These are phyloP conservation scores for Dysphania ambrosioides DNA, from an alignment of 148 eudicot genomes.

Conservation along the genomic window DNA sequence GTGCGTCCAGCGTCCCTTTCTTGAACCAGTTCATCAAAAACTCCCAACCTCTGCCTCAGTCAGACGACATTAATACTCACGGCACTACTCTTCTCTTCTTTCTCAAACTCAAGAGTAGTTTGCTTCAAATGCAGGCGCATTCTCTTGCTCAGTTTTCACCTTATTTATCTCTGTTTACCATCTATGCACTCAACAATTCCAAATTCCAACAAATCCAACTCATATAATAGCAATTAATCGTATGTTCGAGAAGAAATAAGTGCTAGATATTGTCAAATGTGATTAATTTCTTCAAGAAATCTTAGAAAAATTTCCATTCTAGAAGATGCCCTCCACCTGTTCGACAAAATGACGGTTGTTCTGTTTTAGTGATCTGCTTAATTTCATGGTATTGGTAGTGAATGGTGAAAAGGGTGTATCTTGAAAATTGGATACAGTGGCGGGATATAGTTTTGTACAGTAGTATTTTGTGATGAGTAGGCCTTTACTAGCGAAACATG, in stretches of 20 bases:
- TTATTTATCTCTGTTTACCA: not conserved
- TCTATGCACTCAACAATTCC: not conserved
- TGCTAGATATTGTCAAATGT: not conserved
- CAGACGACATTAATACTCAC: too few species aligned
- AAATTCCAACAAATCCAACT: not conserved
- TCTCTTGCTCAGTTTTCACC: not conserved
- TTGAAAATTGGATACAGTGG: not conserved
- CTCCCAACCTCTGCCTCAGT: too few species aligned
- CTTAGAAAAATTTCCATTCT: too few species aligned
- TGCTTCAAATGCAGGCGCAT: not conserved
- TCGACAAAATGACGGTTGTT: constrained; percentile 26
- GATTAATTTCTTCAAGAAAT: too few species aligned
- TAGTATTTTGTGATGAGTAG: constrained; percentile 47
- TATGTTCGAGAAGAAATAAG: not conserved
- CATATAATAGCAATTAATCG: not conserved
- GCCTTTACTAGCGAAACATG: constrained; percentile 79
- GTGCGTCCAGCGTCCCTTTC: too few species aligned
- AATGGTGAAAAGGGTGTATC: constrained; percentile 2
- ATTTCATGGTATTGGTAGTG: constrained; percentile 9
- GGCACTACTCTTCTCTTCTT: too few species aligned
- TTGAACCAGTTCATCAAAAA: too few species aligned
- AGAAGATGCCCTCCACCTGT: constrained; percentile 36
- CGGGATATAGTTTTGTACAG: not conserved
- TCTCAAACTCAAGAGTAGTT: too few species aligned
- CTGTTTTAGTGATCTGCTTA: not conserved